Evolutionary conservation across 2,329 filamentous ascomycete species (phyloP).

Genomic region (Tolypocladium tundrense): DNA sequence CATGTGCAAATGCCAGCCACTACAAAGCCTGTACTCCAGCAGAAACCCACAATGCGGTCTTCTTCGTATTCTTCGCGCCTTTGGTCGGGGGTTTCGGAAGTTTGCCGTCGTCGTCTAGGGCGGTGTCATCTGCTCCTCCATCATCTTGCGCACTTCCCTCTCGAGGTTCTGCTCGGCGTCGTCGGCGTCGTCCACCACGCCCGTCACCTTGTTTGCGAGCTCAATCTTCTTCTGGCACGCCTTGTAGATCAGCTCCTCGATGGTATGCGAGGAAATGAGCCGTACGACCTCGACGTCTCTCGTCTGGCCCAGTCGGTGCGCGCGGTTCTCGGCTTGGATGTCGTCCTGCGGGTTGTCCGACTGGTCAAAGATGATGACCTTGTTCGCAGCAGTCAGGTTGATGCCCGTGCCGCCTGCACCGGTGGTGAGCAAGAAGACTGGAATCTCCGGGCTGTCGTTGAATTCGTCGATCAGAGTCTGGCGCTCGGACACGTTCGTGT

Average conservation of each 20-base stretch:
- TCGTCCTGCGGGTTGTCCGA: conserved; percentile 98
- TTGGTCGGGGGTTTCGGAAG: neutral
- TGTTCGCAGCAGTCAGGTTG: conserved; percentile 91
- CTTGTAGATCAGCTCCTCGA: conserved; percentile 88
- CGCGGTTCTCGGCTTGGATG: conserved; percentile 94
- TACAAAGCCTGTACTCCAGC: neutral
- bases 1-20: neutral
- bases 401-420: conserved; percentile 95
- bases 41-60: neutral
- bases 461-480: conserved; percentile 86
- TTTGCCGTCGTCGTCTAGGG: conserved; percentile 19
- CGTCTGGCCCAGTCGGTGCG: conserved; percentile 87
- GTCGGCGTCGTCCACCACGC: conserved; percentile 21
- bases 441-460: conserved; percentile 63
- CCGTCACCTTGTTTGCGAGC: conserved; percentile 57
- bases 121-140: conserved; percentile 27
- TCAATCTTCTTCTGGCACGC: conserved; percentile 89
- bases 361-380: conserved; percentile 93
- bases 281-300: conserved; percentile 83
- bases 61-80: neutral
- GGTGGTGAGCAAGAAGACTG: conserved; percentile 87
- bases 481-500: conserved; percentile 69
- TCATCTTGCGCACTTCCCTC: conserved; percentile 33
- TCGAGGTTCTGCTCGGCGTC: conserved; percentile 27
- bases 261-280: conserved; percentile 68